Evolutionary conservation across 2,329 filamentous ascomycete genomes (phyloP).

Genomic region (Juglanconis oblonga): DNA sequence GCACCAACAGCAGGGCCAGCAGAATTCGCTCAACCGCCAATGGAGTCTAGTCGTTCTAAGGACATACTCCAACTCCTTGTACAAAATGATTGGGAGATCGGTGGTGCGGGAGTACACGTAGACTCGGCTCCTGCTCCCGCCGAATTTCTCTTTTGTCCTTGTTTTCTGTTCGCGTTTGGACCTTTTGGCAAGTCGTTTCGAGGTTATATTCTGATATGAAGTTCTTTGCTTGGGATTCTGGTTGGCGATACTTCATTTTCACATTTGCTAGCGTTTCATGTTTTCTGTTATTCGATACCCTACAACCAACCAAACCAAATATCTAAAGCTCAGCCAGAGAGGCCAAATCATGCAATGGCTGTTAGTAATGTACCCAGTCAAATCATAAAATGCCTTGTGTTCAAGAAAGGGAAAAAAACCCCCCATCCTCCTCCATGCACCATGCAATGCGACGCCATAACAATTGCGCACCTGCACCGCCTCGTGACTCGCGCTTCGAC

Average conservation of each 20-base stretch:
- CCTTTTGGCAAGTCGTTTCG: not conserved
- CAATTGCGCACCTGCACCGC: not conserved
- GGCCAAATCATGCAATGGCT: not conserved
- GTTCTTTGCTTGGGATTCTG: not conserved
- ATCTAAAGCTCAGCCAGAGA: not conserved
- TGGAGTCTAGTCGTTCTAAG: no score
- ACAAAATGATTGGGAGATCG: not conserved
- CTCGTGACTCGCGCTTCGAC: not conserved
- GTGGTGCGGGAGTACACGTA: not conserved
- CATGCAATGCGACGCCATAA: not conserved
- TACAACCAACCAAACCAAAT: constrained; percentile 2
- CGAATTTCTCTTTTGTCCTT: not conserved
- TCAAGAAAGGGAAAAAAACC: not conserved
- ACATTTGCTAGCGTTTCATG: not conserved
- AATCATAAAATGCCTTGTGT: not conserved
- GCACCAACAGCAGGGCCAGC: no score
- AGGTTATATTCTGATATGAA: not conserved
- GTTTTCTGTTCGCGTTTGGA: not conserved
- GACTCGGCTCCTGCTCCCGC: not conserved
- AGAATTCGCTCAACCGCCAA: no score
- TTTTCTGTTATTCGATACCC: not conserved
- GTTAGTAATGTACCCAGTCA: constrained; percentile 4
- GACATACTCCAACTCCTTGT: no score
- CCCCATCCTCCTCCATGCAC: not conserved
- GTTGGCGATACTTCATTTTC: not conserved